Percentiles rank a stretch among this genome's conserved stretches.
Conservation (phyloP, 1,139 yeast species). For the Suhomyces anneliseae region DNA sequence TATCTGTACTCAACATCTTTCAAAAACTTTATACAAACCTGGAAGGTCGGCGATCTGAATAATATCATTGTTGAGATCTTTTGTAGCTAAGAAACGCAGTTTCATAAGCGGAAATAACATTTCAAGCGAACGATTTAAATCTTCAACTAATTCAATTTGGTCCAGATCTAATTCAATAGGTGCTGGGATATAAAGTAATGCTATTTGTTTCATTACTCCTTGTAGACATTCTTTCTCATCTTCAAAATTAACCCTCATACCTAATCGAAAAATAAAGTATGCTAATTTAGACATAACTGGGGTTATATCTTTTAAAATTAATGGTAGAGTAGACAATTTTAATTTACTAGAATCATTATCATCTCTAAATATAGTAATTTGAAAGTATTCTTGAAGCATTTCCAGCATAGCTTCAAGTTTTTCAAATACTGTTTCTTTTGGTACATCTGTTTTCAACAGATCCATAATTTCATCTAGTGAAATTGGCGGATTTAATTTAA, state of each 20-base stretch:
- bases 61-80: slow-evolving; percentile 50
- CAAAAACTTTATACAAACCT: slow-evolving; percentile 87
- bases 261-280: slow-evolving; percentile 62
- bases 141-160: slow-evolving; percentile 7
- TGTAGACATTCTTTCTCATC: slow-evolving; percentile 67
- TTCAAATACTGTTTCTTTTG: slow-evolving; percentile 21
- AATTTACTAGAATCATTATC: slow-evolving; percentile 23
- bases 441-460: slow-evolving; percentile 25
- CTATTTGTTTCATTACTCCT: slow-evolving; percentile 65
- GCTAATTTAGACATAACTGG: slow-evolving; percentile 71
- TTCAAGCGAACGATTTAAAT: slow-evolving; percentile 47
- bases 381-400: slow-evolving; percentile 82
- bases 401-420: slow-evolving; percentile 53
- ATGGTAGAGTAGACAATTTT: slow-evolving; percentile 56
- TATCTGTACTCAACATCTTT: slow-evolving; percentile 54
- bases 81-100: slow-evolving; percentile 65
- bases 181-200: slow-evolving; percentile 68
- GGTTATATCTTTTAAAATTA: slow-evolving; percentile 59
- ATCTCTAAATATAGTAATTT: slow-evolving; percentile 40
- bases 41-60: slow-evolving; percentile 91
- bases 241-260: slow-evolving; percentile 58
- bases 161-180: slow-evolving; percentile 19
- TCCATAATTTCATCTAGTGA: slow-evolving; percentile 29
- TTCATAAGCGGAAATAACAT: slow-evolving; percentile 67
- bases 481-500: slow-evolving; percentile 44